Conservation (phyloP, 2,329 filamentous ascomycete species). For the Lecanicillium sp. region DNA sequence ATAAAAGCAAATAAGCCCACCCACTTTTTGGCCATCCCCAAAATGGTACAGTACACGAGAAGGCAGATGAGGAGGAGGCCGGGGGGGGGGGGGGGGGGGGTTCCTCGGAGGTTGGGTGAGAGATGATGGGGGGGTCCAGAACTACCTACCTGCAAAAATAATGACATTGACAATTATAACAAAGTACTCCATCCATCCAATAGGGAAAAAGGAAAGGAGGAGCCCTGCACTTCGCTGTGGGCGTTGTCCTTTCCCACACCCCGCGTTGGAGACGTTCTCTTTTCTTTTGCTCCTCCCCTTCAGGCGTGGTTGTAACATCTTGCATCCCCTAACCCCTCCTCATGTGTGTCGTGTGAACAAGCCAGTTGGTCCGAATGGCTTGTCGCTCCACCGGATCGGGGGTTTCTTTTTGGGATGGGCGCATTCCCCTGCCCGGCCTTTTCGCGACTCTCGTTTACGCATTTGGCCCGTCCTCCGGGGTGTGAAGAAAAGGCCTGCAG, state of each 20-base stretch:
- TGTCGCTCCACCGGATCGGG: background rate
- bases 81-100: background rate
- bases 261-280: background rate
- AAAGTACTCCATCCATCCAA: too few relatives aligned
- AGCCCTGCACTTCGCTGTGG: background rate
- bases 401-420: background rate
- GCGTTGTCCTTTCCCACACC: background rate
- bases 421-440: too few relatives aligned
- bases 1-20: background rate
- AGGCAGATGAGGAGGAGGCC: too few relatives aligned
- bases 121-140: background rate
- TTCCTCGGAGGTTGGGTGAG: background rate
- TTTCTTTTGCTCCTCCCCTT: too few relatives aligned
- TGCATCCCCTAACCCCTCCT: too few relatives aligned
- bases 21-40: background rate
- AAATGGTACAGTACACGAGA: conserved; percentile 8
- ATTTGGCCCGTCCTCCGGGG: background rate
- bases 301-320: too few relatives aligned
- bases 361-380: too few relatives aligned
- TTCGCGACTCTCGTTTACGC: background rate
- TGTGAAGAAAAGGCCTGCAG: background rate
- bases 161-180: background rate
- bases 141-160: too few relatives aligned
- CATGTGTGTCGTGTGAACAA: conserved; percentile 8
- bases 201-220: background rate